Evolutionary conservation across 2,329 filamentous ascomycete genomes (phyloP), one percentile per base, ranked within the genome.

Genomic region (Paraphaeosphaeria minitans): DNA sequence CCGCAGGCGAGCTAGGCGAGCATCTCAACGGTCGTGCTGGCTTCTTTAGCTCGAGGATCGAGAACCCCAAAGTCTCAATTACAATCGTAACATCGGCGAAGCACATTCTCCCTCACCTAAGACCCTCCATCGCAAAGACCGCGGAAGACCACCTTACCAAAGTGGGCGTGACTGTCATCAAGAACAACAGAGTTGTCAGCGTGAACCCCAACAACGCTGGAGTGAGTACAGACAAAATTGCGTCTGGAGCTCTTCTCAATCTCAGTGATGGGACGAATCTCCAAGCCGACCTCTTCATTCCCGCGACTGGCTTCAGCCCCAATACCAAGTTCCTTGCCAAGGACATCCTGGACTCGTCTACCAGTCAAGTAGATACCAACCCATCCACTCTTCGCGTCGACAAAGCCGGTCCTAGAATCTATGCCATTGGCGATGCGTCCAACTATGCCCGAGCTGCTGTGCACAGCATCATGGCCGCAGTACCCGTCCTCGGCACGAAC

Each of bases 91-190:
- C 69, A 13, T 69, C 71, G 31, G 71, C 66, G 41, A 53, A 55
- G 1, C 61, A 69, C 3, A 69, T 75, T 27, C 68, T 78, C 1
- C 73, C 76, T 2, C 51, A 49, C 5, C 61, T 78, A 27, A 62
- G 69, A 2, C 56, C 65, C 9, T 59, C 60, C 8, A 48, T 74
- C 19, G 69, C 66, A 27, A n/a, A 55, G 4, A 67, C 69, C 53
- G 77, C 76, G 5, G 73, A 77, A 57, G 61, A 63, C 33, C 61
- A 70, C 33, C 72, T 79, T 0, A 73, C 77, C 0, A 74, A 76
- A 48, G 64, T 85, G 1, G 82, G 83, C 0, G 83, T 85, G 12
- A 76, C 66, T 0, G 71, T 85, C 0, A 43, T 83, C 24, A 81
- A 81, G 48, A 77, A 79, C 22, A 62, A 67, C 0, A 67, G 73